Percentiles rank a stretch among this genome's conserved stretches.
phyloP scores from a whole-genome alignment of 1,139 yeast species.

The Nakaseomyces bracarensis region DNA sequence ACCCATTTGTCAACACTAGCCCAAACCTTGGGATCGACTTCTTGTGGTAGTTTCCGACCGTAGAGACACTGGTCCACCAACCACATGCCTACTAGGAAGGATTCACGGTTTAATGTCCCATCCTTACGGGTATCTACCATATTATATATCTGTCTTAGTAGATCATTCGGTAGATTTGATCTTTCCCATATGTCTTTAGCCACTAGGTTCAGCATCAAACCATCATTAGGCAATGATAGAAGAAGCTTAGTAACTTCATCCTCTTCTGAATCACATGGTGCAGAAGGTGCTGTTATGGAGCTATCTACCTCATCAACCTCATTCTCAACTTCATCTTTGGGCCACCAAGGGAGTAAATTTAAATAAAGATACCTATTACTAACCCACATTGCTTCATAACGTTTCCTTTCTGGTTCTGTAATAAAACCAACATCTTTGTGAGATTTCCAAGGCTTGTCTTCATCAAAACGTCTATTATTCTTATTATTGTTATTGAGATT shows the following conservation, averaged over 20 bases:
- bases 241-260: constrained; percentile 1
- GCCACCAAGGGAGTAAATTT: constrained; percentile 33
- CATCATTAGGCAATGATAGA: constrained; percentile 34
- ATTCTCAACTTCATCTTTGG: constrained; percentile 20
- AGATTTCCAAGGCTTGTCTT: constrained; percentile 93
- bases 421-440: constrained; percentile 56
- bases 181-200: constrained; percentile 76
- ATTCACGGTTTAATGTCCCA: constrained; percentile 70
- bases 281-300: not conserved
- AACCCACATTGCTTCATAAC: constrained; percentile 93
- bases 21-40: constrained; percentile 54
- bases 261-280: not conserved
- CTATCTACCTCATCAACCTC: constrained; percentile 14
- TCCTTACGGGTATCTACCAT: constrained; percentile 69
- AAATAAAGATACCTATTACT: constrained; percentile 68
- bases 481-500: constrained; percentile 8
- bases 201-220: constrained; percentile 39
- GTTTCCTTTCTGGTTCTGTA: constrained; percentile 65
- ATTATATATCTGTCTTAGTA: constrained; percentile 63
- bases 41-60: constrained; percentile 78
- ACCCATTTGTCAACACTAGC: constrained; percentile 45
- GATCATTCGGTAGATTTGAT: constrained; percentile 58
- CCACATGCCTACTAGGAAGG: constrained; percentile 94
- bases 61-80: constrained; percentile 90
- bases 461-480: constrained; percentile 49